These are phyloP conservation scores for Zoysia matrella DNA, from an alignment of 202 grass and related monocot species.

Conservation along the genomic window DNA sequence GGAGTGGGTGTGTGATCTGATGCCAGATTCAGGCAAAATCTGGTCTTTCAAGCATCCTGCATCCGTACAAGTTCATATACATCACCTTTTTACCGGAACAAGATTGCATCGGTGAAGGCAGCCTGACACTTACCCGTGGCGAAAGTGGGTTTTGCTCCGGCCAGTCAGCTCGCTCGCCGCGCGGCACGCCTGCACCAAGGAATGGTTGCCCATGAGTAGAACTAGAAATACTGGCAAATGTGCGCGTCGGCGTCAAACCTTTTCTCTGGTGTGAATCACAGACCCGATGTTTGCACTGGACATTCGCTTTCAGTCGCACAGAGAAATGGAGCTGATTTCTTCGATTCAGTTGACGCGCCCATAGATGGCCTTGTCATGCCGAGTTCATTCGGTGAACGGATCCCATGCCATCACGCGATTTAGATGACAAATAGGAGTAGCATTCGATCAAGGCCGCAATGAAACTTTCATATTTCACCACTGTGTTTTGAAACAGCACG, in stretches of 20 bases:
- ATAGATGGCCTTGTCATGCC: not conserved
- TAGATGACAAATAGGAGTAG: not conserved
- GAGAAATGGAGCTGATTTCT: slow-evolving; percentile 40
- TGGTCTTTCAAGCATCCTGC: not conserved
- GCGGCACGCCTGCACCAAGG: not conserved
- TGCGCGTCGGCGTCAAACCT: slow-evolving; percentile 39
- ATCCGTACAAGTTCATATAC: not conserved
- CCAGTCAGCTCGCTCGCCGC: slow-evolving; percentile 7
- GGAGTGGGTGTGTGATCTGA: not conserved
- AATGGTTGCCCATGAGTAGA: slow-evolving; percentile 7
- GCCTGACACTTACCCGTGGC: slow-evolving; percentile 37
- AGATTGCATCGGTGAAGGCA: slow-evolving; percentile 39
- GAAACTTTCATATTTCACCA: not conserved
- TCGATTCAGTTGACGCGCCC: slow-evolving; percentile 18
- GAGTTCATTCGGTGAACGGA: slow-evolving; percentile 23
- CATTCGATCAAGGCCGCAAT: not conserved
- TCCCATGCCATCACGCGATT: slow-evolving; percentile 33
- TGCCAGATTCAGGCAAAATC: not conserved
- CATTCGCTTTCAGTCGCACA: slow-evolving; percentile 29
- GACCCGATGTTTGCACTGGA: slow-evolving; percentile 25
- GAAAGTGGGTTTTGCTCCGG: slow-evolving; percentile 42
- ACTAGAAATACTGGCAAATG: slow-evolving; percentile 33
- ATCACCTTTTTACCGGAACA: slow-evolving; percentile 16
- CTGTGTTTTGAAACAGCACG: not conserved
- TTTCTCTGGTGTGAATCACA: slow-evolving; percentile 31